A percentile compares a stretch with the other conserved stretches of the same genome.
phyloP scores from a whole-genome alignment of 139 green algal genomes.

The Volvox africanus region DNA sequence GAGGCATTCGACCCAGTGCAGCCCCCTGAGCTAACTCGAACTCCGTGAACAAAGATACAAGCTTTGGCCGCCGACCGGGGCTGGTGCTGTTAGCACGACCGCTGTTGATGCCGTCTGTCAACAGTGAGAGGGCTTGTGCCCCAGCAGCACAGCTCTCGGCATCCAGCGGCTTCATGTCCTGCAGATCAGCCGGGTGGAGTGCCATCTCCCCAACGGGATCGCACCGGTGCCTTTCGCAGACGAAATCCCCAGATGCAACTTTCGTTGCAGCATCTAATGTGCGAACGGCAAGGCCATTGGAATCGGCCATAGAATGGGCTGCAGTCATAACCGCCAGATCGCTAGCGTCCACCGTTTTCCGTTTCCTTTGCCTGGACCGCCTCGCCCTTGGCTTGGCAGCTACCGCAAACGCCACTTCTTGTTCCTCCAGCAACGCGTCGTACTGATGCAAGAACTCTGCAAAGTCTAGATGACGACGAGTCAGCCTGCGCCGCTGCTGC shows the following conservation, averaged over 20 bases:
- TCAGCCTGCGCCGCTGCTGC: background rate
- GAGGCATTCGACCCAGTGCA: background rate
- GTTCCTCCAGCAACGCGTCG: background rate
- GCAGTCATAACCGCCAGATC: too few species aligned
- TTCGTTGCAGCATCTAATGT: too few species aligned
- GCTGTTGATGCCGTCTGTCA: too few species aligned
- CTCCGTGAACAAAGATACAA: background rate
- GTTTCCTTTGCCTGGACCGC: background rate
- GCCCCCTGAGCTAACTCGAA: slow-evolving; percentile 5
- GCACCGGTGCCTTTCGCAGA: too few species aligned
- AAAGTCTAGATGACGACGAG: background rate
- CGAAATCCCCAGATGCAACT: too few species aligned
- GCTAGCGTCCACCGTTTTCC: background rate
- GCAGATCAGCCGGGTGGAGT: too few species aligned
- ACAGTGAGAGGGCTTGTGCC: too few species aligned
- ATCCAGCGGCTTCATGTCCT: too few species aligned
- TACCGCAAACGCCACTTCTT: background rate
- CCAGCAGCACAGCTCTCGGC: too few species aligned
- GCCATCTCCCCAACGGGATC: too few species aligned
- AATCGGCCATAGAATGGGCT: too few species aligned
- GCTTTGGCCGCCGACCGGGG: background rate
- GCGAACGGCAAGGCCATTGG: too few species aligned
- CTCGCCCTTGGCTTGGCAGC: background rate
- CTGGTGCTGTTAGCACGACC: background rate
- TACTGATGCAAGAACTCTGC: slow-evolving; percentile 15